Conservation (phyloP, 345 rosid species). For the Durio zibethinus region DNA sequence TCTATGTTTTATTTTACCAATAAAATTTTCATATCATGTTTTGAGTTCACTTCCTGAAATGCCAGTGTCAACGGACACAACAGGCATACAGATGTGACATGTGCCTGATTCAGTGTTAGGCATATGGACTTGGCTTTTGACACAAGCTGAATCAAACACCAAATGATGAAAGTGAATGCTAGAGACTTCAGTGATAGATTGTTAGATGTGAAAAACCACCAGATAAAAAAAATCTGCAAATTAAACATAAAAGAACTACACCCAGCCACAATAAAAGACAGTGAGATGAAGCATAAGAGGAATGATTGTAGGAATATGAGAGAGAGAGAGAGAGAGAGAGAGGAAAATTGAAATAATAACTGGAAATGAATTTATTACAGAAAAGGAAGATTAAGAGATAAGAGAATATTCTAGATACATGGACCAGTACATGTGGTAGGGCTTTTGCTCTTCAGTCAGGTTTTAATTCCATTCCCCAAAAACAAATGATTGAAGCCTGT, state of each 20-base stretch:
- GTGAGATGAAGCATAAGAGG: background rate
- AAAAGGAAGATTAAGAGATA: background rate
- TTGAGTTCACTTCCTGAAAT: background rate
- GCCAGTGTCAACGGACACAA: background rate
- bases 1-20: background rate
- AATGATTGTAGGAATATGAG: background rate
- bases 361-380: background rate
- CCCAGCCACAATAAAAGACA: background rate
- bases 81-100: background rate
- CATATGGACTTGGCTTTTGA: background rate
- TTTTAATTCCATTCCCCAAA: background rate
- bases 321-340: too few relatives aligned
- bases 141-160: background rate
- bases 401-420: background rate
- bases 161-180: background rate
- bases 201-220: background rate
- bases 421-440: background rate
- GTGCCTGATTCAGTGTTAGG: background rate
- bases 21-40: background rate
- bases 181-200: background rate
- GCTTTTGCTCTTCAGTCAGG: background rate
- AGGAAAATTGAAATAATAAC: too few relatives aligned
- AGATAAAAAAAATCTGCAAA: background rate
- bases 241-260: background rate
- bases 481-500: background rate